Evolutionary conservation across 2,329 filamentous ascomycete species (phyloP).

Genomic region (Epichloe coenophiala): DNA sequence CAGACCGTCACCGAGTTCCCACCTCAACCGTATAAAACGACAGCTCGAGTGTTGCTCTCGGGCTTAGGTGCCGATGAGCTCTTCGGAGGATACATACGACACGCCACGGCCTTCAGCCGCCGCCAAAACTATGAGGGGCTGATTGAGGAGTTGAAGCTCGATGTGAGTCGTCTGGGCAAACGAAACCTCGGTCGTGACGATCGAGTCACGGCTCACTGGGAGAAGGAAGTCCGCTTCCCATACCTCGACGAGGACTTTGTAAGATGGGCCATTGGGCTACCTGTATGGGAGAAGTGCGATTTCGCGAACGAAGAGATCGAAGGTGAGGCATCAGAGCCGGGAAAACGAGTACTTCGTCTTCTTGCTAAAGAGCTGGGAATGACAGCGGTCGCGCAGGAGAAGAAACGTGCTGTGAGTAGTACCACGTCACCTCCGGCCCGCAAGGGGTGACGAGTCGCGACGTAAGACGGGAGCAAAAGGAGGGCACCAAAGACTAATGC

Average conservation of each 20-base stretch:
- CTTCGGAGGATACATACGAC: conserved; percentile 84
- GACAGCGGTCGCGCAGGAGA: conserved; percentile 60
- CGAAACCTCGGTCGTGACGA: conserved; percentile 94
- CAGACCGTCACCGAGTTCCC: conserved; percentile 15
- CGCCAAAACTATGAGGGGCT: conserved; percentile 53
- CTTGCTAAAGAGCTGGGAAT: conserved; percentile 65
- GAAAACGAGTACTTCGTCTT: conserved; percentile 68
- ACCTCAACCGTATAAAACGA: conserved; percentile 42
- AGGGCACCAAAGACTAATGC: not conserved
- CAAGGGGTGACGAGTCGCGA: not conserved
- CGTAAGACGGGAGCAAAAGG: not conserved
- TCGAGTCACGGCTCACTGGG: conserved; percentile 78
- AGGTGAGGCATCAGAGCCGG: conserved; percentile 39
- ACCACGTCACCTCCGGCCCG: not conserved
- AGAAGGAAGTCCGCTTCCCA: conserved; percentile 78
- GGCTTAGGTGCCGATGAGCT: conserved; percentile 92
- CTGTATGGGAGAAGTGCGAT: conserved; percentile 78
- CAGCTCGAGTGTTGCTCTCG: conserved; percentile 74
- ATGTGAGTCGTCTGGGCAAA: conserved; percentile 74
- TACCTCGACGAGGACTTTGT: conserved; percentile 81
- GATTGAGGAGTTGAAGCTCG: conserved; percentile 69
- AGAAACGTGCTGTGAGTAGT: conserved; percentile 41
- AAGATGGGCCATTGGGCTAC: conserved; percentile 59
- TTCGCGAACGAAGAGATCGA: conserved; percentile 43
- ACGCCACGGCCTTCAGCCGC: conserved; percentile 61